Conservation (phyloP, 345 rosid genomes). For the Eucalyptus paniculata region DNA sequence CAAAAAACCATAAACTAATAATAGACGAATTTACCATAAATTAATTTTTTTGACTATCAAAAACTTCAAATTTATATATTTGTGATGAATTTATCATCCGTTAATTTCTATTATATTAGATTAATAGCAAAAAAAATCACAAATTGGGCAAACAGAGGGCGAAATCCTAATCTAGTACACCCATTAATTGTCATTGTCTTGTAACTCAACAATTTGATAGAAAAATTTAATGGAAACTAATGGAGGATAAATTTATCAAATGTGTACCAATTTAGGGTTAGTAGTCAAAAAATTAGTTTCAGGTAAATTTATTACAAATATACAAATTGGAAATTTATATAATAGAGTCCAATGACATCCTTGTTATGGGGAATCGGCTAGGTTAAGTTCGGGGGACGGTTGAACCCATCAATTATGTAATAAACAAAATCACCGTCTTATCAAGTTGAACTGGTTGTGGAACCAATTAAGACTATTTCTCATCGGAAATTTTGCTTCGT, state of each 20-base stretch:
- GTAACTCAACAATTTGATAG: too few relatives aligned
- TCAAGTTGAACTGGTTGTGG: fast-evolving
- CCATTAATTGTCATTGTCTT: background rate
- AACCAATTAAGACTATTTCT: background rate
- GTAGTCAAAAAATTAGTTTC: background rate
- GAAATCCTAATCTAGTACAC: background rate
- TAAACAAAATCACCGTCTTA: background rate
- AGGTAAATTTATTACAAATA: background rate
- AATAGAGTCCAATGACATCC: background rate
- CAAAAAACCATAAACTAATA: fast-evolving
- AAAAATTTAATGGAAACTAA: fast-evolving
- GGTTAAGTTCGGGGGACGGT: background rate
- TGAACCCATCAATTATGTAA: background rate
- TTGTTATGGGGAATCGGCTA: background rate
- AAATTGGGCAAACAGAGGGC: too few relatives aligned
- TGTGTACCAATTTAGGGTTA: fast-evolving
- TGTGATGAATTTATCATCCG: fast-evolving
- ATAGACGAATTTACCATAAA: fast-evolving
- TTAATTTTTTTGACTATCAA: background rate
- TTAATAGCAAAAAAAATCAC: too few relatives aligned
- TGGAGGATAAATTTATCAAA: fast-evolving
- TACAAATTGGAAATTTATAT: background rate
- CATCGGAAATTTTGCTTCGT: background rate
- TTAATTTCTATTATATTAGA: background rate
- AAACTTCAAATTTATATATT: fast-evolving